Base-by-base conservation (phyloP, 148 eudicot species). In the Nepenthes mirabilis region DNA sequence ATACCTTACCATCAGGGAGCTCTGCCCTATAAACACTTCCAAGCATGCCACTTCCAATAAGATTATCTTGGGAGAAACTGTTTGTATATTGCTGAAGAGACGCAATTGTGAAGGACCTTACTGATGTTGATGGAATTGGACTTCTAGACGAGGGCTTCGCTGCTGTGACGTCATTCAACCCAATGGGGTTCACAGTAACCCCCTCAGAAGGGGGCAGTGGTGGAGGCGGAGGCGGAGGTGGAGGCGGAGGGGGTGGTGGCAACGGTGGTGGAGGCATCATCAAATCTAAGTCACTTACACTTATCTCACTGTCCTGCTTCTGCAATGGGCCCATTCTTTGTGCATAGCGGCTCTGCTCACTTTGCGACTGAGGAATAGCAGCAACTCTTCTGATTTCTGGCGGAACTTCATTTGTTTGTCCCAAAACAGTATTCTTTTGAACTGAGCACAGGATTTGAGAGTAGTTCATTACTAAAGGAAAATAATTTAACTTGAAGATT, bases 41-140 rank as follows among this genome's bases (percentile, higher is more conserved):
- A 52, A 91, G 82, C 96, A 83, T 91, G 79, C 98, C 96, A 43
- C 53, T 72, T 70, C 94, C 98, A 59, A 88, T 67, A 43, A 85
- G 83, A 78, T 83, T 85, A 55, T 91, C 98, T 67, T 85, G 96
- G 12, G 98, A 83, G 80, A 91, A 91, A 77, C 98, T 91, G 70
- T 75, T 88, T 63, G 98, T 85, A 58, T 82, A 85, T 75, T 83
- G 88, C 78, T 91, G 98, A 80, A 91, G 96, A 68, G 85, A 75
- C 43, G 98, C 98, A 69, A 91, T 79, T 13, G 98, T 64, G 82
- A 76, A 84, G 54, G 79, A 67, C 68, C 70, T 84, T 40, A 77
- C 90, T 62, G 78, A 67, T 63, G 80, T 79, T 58, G 34, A 64
- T 47, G 76, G 80, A 59, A 6, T 14, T 9, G 74, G 62, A 60